Evolutionary conservation across 805 yeast species (phyloP).

Genomic region (Blastobotrys muscicola): DNA sequence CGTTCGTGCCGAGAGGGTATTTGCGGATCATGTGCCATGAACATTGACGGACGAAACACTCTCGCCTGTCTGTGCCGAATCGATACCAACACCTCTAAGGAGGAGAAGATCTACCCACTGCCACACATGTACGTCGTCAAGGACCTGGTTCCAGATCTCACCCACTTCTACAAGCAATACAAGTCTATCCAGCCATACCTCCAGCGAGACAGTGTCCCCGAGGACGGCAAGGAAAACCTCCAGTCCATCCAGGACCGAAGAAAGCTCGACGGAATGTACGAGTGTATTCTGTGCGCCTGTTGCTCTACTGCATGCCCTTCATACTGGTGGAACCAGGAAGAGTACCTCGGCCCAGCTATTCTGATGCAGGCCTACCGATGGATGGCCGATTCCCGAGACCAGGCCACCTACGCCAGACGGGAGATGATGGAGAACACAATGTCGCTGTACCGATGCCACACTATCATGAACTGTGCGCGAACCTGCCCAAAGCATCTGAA

Average conservation of each 20-base stretch:
- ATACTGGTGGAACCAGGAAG: constrained; percentile 99
- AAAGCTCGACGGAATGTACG: constrained; percentile 93
- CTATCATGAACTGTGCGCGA: constrained; percentile 96
- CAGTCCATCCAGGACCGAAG: constrained; percentile 89
- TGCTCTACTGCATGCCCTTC: constrained; percentile 99
- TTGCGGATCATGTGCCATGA: constrained; percentile 99
- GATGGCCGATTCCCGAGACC: constrained; percentile 95
- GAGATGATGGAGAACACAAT: constrained; percentile 91
- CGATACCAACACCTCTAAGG: constrained; percentile 66
- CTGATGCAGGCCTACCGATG: constrained; percentile 99
- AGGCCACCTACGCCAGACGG: constrained; percentile 72
- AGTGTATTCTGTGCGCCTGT: constrained; percentile 97
- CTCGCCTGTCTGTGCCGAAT: constrained; percentile 94
- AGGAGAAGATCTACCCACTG: constrained; percentile 84
- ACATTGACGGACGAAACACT: constrained; percentile 95
- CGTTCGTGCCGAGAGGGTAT: constrained; percentile 99
- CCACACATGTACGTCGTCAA: constrained; percentile 98
- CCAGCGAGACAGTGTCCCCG: constrained; percentile 72
- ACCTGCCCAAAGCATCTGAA: constrained; percentile 98
- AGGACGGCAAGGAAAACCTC: constrained; percentile 85
- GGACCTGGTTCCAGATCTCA: constrained; percentile 95
- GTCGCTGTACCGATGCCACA: constrained; percentile 98
- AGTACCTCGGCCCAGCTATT: constrained; percentile 97
- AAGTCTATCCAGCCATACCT: constrained; percentile 95
- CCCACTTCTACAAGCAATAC: constrained; percentile 96